phyloP scores from a whole-genome alignment of 208 protist genomes.

The Crithidia thermophila region DNA sequence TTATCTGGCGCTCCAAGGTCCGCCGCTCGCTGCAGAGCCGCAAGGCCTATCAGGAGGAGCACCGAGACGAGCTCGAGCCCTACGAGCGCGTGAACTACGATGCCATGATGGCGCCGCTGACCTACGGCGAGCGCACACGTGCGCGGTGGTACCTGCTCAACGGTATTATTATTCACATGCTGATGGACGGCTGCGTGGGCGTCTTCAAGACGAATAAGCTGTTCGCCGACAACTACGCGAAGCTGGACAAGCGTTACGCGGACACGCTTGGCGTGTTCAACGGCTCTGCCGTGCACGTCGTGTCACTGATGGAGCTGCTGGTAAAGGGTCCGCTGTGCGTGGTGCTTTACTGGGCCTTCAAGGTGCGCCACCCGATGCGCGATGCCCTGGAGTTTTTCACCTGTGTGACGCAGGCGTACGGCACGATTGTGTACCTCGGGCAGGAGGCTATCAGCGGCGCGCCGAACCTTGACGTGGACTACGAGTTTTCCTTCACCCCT shows the following conservation, averaged over 20 bases:
- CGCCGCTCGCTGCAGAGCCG: conserved; percentile 15
- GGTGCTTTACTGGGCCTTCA: conserved; percentile 63
- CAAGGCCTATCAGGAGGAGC: conserved; percentile 23
- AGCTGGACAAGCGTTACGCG: conserved; percentile 69
- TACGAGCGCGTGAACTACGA: conserved; percentile 29
- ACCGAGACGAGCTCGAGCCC: conserved; percentile 3
- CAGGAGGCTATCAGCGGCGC: conserved; percentile 67
- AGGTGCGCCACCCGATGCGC: conserved; percentile 48
- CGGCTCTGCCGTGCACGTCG: conserved; percentile 58
- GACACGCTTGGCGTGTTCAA: conserved; percentile 43
- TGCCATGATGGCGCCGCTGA: conserved; percentile 36
- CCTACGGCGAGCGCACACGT: conserved; percentile 55
- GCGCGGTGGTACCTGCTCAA: conserved; percentile 84
- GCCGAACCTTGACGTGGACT: conserved; percentile 69
- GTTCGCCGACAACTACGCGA: conserved; percentile 66
- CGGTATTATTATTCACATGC: conserved; percentile 70
- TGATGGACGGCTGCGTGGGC: conserved; percentile 74
- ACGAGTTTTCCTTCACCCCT: conserved; percentile 47
- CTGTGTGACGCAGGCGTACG: conserved; percentile 70
- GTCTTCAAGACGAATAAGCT: conserved; percentile 66
- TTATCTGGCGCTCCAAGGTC: conserved; percentile 26
- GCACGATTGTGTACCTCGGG: conserved; percentile 65
- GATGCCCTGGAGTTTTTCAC: conserved; percentile 77
- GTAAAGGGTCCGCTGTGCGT: conserved; percentile 75
- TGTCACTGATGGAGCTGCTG: conserved; percentile 64